A percentile compares a stretch with the other conserved stretches of the same genome.
These are phyloP conservation scores for Mycena galopus DNA, from an alignment of 768 basidiomycete genomes.

Conservation along the genomic window DNA sequence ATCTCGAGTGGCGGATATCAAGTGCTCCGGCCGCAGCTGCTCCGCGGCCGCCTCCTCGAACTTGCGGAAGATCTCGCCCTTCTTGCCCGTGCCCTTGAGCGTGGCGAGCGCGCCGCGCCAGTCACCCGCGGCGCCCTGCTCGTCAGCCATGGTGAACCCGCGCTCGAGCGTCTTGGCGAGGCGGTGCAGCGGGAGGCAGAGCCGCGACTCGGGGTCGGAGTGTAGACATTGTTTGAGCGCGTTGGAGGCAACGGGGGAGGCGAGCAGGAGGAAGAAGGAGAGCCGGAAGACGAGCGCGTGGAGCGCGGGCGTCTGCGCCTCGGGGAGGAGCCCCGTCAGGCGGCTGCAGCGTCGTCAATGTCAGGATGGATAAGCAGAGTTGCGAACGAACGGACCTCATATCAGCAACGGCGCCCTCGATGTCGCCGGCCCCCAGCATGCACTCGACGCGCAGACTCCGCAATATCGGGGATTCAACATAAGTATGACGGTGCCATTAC, in stretches of 20 bases:
- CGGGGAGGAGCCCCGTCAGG: constrained; percentile 79
- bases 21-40: constrained; percentile 40
- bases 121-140: constrained; percentile 71
- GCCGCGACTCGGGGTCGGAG: constrained; percentile 91
- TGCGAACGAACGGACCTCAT: constrained; percentile 72
- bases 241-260: constrained; percentile 70
- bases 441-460: constrained; percentile 84
- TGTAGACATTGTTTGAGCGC: constrained; percentile 94
- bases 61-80: constrained; percentile 65
- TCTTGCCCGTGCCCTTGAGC: constrained; percentile 58
- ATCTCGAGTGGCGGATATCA: no score
- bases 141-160: constrained; percentile 75
- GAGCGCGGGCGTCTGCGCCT: constrained; percentile 66
- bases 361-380: background rate
- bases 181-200: constrained; percentile 83
- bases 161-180: constrained; percentile 85
- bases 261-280: constrained; percentile 85
- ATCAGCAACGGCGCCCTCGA: constrained; percentile 89
- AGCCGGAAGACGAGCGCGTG: constrained; percentile 84
- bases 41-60: constrained; percentile 77
- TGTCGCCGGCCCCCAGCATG: constrained; percentile 80
- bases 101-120: constrained; percentile 77
- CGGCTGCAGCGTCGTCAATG: constrained; percentile 67
- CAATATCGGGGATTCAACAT: no score
- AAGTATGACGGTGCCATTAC: no score